phyloP scores from a whole-genome alignment of 2,329 filamentous ascomycete species.

The Claviceps arundinis region DNA sequence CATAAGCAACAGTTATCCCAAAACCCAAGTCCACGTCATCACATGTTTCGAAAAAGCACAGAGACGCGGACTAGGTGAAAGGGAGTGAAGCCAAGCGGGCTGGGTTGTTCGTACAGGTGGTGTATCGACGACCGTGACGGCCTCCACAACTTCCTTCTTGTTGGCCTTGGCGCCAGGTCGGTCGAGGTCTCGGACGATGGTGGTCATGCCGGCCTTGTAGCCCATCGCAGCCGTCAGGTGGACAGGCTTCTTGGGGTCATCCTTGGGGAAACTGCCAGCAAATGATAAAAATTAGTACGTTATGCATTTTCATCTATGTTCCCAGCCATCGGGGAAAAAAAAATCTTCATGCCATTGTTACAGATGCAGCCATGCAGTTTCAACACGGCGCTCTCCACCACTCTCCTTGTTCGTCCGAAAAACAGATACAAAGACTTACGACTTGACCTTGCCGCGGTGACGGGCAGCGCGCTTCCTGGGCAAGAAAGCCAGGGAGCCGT shows the following conservation, averaged over 20 bases:
- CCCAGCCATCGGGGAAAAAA: neutral
- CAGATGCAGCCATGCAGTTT: neutral
- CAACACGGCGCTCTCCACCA: neutral
- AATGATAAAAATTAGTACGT: neutral
- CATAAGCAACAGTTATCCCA: conserved; percentile 39
- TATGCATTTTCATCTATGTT: neutral
- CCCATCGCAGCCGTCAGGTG: conserved; percentile 97
- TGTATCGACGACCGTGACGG: conserved; percentile 78
- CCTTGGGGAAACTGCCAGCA: conserved; percentile 83
- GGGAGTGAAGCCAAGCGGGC: conserved; percentile 57
- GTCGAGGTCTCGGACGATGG: conserved; percentile 98
- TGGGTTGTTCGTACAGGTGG: conserved; percentile 88
- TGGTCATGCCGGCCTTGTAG: conserved; percentile 99
- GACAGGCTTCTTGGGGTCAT: conserved; percentile 99
- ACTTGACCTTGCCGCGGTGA: conserved; percentile 97
- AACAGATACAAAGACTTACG: conserved; percentile 46
- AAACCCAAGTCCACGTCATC: neutral
- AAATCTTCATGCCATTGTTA: neutral
- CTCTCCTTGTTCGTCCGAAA: neutral
- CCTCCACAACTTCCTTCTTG: conserved; percentile 96
- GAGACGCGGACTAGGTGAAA: neutral
- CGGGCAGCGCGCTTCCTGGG: conserved; percentile 86
- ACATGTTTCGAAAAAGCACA: neutral
- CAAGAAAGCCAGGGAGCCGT: conserved; percentile 83
- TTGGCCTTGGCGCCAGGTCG: conserved; percentile 97